phyloP scores from a whole-genome alignment of 345 rosid species.

The Gossypium ekmanianum region DNA sequence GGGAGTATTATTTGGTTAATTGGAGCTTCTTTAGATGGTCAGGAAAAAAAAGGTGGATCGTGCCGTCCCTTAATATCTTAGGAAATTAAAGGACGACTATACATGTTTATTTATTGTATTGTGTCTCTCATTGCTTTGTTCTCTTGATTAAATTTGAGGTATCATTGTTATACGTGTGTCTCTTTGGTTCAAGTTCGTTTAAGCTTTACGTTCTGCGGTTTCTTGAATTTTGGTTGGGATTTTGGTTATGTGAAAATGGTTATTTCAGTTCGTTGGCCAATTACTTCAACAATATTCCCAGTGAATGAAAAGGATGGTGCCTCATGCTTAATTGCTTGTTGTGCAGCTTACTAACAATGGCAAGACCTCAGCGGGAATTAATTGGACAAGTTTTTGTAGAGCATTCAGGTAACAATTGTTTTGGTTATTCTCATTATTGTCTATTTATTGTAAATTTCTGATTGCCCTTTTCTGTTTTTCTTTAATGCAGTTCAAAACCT shows the following conservation, averaged over 20 bases:
- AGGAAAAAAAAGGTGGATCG: too few species aligned
- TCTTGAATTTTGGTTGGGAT: neutral
- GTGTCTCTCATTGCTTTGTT: neutral
- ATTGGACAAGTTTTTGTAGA: constrained; percentile 52
- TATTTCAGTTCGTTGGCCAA: neutral
- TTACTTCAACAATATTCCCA: neutral
- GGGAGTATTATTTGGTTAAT: too few species aligned
- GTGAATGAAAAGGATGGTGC: neutral
- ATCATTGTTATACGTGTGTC: neutral
- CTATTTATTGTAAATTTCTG: neutral
- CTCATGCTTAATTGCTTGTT: neutral
- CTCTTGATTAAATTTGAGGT: neutral
- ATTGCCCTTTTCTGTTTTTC: neutral
- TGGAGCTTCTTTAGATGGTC: too few species aligned
- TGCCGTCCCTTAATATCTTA: too few species aligned
- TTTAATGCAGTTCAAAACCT: constrained; percentile 60
- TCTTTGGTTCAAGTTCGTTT: neutral
- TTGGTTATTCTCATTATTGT: neutral
- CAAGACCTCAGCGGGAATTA: constrained; percentile 49
- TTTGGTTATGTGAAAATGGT: neutral
- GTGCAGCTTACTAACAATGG: constrained; percentile 50
- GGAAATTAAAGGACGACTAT: too few species aligned
- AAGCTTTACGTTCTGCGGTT: neutral
- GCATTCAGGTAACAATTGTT: constrained; percentile 59
- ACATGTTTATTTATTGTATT: neutral